Base-by-base conservation (phyloP, 208 protist genomes). In the Balamuthia mandrillaris region DNA sequence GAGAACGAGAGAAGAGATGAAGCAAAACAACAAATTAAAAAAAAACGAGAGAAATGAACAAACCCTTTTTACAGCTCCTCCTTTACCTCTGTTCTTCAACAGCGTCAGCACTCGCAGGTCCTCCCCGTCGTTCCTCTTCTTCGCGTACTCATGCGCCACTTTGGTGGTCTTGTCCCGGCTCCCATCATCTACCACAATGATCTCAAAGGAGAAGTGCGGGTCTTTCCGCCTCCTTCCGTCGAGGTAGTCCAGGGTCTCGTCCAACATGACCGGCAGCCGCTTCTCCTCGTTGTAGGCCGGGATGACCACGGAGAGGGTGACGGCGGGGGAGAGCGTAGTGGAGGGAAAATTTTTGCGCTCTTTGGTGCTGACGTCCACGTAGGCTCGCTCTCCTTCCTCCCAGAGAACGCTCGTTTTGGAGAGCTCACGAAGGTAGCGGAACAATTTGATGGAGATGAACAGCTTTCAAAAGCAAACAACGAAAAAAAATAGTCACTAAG, bases 231-330 rank as follows among this genome's bases (percentile, higher is more conserved):
- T 45, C 75, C 75, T 72, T 10, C 82, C 7, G 31, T 89, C 42
- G 1, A 93, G 72, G 47, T 90, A 91, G 21, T 10, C 83, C 2
- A 94, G 14, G 7, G 91, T 89, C 21, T 95, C 86, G 3, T 93
- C 58, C 3, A 95, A 41, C 88, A 95, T 95, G 14, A 18, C 33
- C 6, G 51, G 66, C 35, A 93, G 51, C 2, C 91, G 60, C 24
- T 86, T 51, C 41, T 94, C 74, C 81, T 94, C 92, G 54, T 94
- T 95, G 70, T 92, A 94, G 31, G 91, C 92, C 29, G 92, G 92
- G n/a, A 94, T 44, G 4, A 94, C 81, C 9, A 94, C n/a, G 21
- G 91, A 91, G 21, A 94, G 18, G 42, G 61, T 51, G 44, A 83
- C 77, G 18, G 77, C 58, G 14, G 77, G 77, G 24, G 45, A 37